Evolutionary conservation across 768 basidiomycete genomes (phyloP), one percentile per base, ranked within the genome.

Genomic region (Crucibulum laeve): DNA sequence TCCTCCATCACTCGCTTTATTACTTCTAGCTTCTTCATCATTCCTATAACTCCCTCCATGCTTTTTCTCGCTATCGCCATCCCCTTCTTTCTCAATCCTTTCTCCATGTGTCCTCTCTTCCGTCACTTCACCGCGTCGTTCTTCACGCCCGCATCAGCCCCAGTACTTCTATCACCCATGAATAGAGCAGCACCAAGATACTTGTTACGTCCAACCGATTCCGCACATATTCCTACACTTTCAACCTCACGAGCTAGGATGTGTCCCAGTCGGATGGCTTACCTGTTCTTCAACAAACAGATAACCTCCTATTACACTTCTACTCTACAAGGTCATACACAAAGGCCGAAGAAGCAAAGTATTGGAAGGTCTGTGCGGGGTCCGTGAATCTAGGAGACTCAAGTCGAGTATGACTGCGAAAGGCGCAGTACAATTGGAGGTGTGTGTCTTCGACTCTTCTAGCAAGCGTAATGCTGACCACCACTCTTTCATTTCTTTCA

Each of bases 401-500:
- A 0, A 87, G 86, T 54, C 71, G 92, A 11, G 69, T 94, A 4
- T 91, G 91, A 55, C 77, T 92, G 13, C 74, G 92, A 34, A 95
- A 93, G 65, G 88, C 91, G 0, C 87, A 90, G 54, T 93, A 91
- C 65, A 82, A 87, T 50, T 73, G 71, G 71, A 53, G 70, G 77
- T 90, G 58, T 52, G 74, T 62, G 28, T 15, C 28, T 15, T 10
- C 19, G 44, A 47, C 43, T 50, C 35, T 48, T 54, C 8, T 26
- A 5, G 18, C n/a, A 30, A 17, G 33, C 18, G 3, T 34, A 33
- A n/a, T 15, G n/a, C 5, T 38, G 25, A 18, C 30, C 32, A n/a
- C n/a, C 33, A n/a, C n/a, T 23, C 26, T 40, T 60, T n/a, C n/a
- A n/a, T n/a, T n/a, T n/a, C n/a, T n/a, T n/a, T n/a, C n/a, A n/a